Evolutionary conservation across 140 eudicot genomes (phyloP).

Genomic region (Bidens hawaiensis): DNA sequence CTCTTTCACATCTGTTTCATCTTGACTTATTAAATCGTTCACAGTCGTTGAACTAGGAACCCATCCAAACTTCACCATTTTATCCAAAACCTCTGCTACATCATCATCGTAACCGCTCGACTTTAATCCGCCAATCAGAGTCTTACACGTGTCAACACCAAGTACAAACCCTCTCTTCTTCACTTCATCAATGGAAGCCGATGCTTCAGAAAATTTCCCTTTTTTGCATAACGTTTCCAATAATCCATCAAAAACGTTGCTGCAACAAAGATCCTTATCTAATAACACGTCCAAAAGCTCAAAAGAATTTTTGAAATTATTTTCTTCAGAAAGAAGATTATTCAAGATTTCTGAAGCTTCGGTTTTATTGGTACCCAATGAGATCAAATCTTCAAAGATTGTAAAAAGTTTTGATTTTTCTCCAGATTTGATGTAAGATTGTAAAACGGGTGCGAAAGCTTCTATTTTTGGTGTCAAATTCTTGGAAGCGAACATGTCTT

Average conservation of each 20-base stretch:
- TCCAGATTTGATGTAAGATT: slow-evolving; percentile 47
- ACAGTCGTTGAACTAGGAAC: slow-evolving; percentile 33
- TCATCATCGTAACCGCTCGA: slow-evolving; percentile 41
- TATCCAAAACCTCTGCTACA: slow-evolving; percentile 35
- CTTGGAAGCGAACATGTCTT: slow-evolving; percentile 16
- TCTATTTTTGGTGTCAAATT: slow-evolving; percentile 30
- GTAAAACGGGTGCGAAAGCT: slow-evolving; percentile 57
- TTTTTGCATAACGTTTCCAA: slow-evolving; percentile 22
- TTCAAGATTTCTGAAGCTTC: slow-evolving; percentile 31
- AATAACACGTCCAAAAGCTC: slow-evolving; percentile 20
- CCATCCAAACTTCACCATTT: slow-evolving; percentile 59
- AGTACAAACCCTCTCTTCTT: slow-evolving; percentile 50
- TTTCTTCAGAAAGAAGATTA: slow-evolving; percentile 26
- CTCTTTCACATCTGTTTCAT: slow-evolving; percentile 26
- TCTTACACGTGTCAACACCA: slow-evolving; percentile 44
- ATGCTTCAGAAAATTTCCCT: slow-evolving; percentile 30
- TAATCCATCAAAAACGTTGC: slow-evolving; percentile 19
- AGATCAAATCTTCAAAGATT: slow-evolving; percentile 40
- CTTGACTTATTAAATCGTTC: slow-evolving; percentile 31
- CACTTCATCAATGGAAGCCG: slow-evolving; percentile 42
- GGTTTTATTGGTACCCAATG: slow-evolving; percentile 41
- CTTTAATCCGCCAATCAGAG: slow-evolving; percentile 34
- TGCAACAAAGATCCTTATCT: slow-evolving; percentile 14
- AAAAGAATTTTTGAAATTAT: slow-evolving; percentile 22
- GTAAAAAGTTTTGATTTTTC: slow-evolving; percentile 39